Evolutionary conservation across 1,284 basidiomycete genomes (phyloP), one percentile per base, ranked within the genome.

Genomic region (Crucibulum cyathiforme): DNA sequence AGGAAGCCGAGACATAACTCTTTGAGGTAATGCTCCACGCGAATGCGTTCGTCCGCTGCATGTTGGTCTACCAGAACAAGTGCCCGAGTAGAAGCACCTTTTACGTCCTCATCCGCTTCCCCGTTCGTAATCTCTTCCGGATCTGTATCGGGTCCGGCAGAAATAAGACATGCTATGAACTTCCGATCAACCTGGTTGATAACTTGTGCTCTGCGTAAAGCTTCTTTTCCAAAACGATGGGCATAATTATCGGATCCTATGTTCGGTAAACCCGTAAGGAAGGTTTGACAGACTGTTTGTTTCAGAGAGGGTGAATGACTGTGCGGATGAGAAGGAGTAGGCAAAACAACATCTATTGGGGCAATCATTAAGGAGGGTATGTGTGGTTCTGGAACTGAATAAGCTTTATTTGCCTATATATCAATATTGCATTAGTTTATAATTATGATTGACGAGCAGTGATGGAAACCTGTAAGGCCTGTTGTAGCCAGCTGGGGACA

Each of bases 41-140:
- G 87, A 36, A 96, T 80, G 8, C 96, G 87, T 76, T 98, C 96
- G 71, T 98, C 94, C 8, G 95, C 96, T 5, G 96, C 96, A 71
- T 98, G 96, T 74, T 98, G 96, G 77, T 98, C 96, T 48, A 98
- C 83, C 58, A 98, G 81, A 34, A 96, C 82, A 36, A 98, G 79
- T n/a, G 80, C 73, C 59, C 64, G 70, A 54, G 65, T 61, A 47
- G 49, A 50, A 36, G 63, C 60, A 39, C 54, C 50, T 53, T 54
- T 41, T 39, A 31, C 15, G 47, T 60, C 62, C 41, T 64, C 62
- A 53, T 65, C 59, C 43, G 36, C 59, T 43, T 45, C 57, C 53
- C 61, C 60, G 24, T 58, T 57, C 48, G 56, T 56, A 46, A 53
- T 56, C 53, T 38, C 49, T 58, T 60, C 62, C 46, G 36, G 45